Base-by-base conservation (phyloP, 352 stramenopile genomes). In the Globisporangium nodosum region DNA sequence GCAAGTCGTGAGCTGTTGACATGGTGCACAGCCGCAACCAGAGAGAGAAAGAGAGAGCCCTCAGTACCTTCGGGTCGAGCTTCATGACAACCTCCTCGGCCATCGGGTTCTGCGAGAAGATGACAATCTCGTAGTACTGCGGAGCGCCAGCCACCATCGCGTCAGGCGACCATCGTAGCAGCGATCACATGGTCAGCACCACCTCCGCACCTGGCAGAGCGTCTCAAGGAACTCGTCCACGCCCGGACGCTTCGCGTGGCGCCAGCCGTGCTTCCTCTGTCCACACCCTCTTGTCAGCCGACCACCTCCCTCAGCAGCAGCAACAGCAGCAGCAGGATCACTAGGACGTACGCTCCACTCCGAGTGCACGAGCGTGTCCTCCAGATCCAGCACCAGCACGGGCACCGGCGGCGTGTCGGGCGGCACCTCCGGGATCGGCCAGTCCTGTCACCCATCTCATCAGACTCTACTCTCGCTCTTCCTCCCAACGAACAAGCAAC, bases 151-250 rank as follows among this genome's bases (percentile, higher is more conserved):
- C 31, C 24, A 27, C 24, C 24, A 27, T 27, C 24, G 24, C 24
- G 24, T 27, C 24, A 27, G 24, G 24, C 24, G 24, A 27, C 24
- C 24, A 27, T 27, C 24, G 24, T 27, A 27, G 24, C 24, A 16
- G 27, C 8, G 18, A 42, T 39, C 39, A 31, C 18, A 63, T 18
- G 27, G 12, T 6, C 33, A 37, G 33, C 33, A 37, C 33, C 33
- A 12, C 1, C 21, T 47, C 43, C 6, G 47, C 46, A 85, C 74
- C 55, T 92, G 85, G 37, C 77, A 89, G 33, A 93, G 53, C 7
- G 80, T 85, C 58, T 95, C 82, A 21, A 95, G 49, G 62, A 95
- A 93, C 69, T 95, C 85, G 60, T 95, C 83, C 7, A 95, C 83
- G 5, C 85, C 81, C 0, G 85, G 85, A 45, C 85, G 83, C 70